Evolutionary conservation across 78 protist species (phyloP), one percentile per base, ranked within the genome.

Genomic region (Trichosphaerium sp.): DNA sequence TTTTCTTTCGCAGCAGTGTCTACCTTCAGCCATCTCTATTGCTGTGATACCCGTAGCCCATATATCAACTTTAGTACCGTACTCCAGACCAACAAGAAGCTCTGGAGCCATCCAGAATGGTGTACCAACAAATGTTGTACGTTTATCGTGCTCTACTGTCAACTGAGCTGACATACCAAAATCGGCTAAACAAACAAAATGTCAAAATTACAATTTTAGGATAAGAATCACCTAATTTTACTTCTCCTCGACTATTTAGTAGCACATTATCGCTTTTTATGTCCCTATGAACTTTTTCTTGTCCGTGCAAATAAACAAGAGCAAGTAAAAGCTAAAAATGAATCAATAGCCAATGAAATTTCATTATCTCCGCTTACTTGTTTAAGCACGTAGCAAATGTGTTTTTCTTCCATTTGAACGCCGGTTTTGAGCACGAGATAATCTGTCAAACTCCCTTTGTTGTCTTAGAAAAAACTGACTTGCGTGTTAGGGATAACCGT

Each of bases 201-300:
- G 21, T 18, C 18, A 57, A 35, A 21, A 57, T 18, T 18, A 57
- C n/a, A 35, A 32, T 18, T n/a, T 35, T 18, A 57, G 18, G 38
- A 35, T 32, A 48, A 42, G 11, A 78, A 59, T 69, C 84, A 12
- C 78, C 84, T 39, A 78, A 52, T 44, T 78, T 78, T 4, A 78
- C 74, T 38, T 78, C 84, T 64, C 84, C 84, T 18, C 11, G 8
- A 8, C 70, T 75, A 7, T 75, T 78, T 6, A 78, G 56, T 18
- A 78, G 43, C n/a, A 78, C 70, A 42, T 81, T 81, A 31, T 84
- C 89, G 15, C 89, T 85, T 58, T 83, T 83, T 41, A 83, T 69
- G 63, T 83, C 89, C 14, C 89, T 42, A 65, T 83, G 89, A 55
- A 79, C 66, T 3, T 80, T 57, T 40, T 74, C 74, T 37, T 67